Evolutionary conservation across 2,329 filamentous ascomycete genomes (phyloP), one percentile per base, ranked within the genome.

Genomic region (Pyricularia sp.): DNA sequence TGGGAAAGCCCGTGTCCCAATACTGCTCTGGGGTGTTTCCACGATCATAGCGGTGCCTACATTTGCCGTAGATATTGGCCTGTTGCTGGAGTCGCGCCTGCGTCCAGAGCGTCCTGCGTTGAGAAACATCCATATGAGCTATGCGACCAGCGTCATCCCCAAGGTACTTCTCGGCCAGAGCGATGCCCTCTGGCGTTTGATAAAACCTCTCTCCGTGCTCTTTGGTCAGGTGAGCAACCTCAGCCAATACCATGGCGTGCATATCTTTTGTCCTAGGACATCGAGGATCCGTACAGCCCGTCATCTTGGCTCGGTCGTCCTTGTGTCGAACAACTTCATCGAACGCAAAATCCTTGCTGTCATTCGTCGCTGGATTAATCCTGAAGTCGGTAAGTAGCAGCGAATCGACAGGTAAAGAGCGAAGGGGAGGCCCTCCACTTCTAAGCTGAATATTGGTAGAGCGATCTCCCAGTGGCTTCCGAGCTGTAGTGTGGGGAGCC

Each of bases 1-100:
- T 88, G 1, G 94, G 94, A 76, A 99, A 97, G 73, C 97, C 94
- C 1, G 90, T 86, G 68, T 92, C 85, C 95, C 95, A 99, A 76
- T 92, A 98, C 0, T 93, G 94, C 1, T 93, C 92, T 14, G 95
- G 94, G 11, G 91, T 92, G 64, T 81, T 83, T 71, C 86, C 84
- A 67, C 93, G 86, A 70, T 89, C 86, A 77, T 90, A 93, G 31
- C 88, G 84, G 73, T 94, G 86, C 69, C 91, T 85, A 78, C 97
- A 94, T 76, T 85, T 92, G 6, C 93, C 93, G 76, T 87, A 88
- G 71, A 86, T 85, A 74, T 94, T 89, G 1, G 94, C 91, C 71
- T 96, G 81, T 66, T 89, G 83, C 75, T 88, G 86, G 0, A 88
- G 90, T 75, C 90, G 90, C 14, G 94, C 94, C 75, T 93, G 86